A percentile compares a stretch with the other conserved stretches of the same genome.
phyloP scores from a whole-genome alignment of 2,329 filamentous ascomycete genomes.

The Penicillium corylophilum region DNA sequence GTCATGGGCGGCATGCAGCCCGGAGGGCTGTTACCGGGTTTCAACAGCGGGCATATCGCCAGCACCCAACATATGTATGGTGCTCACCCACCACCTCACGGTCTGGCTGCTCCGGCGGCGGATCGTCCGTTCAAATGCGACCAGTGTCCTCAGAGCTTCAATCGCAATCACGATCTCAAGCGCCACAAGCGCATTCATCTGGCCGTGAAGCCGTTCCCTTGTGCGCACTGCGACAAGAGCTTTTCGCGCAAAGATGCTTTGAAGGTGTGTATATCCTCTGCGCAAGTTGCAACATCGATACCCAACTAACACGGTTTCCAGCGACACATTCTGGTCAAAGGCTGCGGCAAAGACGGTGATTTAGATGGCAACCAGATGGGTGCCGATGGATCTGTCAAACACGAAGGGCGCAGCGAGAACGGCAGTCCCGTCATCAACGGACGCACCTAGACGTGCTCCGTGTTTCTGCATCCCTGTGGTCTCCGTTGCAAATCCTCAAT shows the following conservation, averaged over 20 bases:
- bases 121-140: conserved; percentile 96
- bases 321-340: conserved; percentile 68
- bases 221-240: conserved; percentile 87
- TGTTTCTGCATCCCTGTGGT: conserved; percentile 13
- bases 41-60: conserved; percentile 61
- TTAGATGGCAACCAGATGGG: conserved; percentile 21
- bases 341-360: conserved; percentile 56
- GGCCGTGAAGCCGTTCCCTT: conserved; percentile 93
- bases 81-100: conserved; percentile 54
- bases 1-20: conserved; percentile 62
- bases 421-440: conserved; percentile 22
- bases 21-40: conserved; percentile 56
- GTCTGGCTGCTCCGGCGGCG: conserved; percentile 56
- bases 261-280: conserved; percentile 65
- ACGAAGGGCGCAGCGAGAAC: conserved; percentile 22
- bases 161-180: conserved; percentile 93
- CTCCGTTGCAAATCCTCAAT: conserved; percentile 4
- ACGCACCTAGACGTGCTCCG: conserved; percentile 6
- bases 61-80: conserved; percentile 62
- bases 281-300: neutral
- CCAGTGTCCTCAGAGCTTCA: conserved; percentile 88
- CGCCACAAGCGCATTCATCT: conserved; percentile 93
- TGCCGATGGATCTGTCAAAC: conserved; percentile 11
- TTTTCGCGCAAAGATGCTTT: conserved; percentile 96
- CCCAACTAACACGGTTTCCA: conserved; percentile 29